Evolutionary conservation across 768 basidiomycete species (phyloP).

Genomic region (Mycena latifolia): DNA sequence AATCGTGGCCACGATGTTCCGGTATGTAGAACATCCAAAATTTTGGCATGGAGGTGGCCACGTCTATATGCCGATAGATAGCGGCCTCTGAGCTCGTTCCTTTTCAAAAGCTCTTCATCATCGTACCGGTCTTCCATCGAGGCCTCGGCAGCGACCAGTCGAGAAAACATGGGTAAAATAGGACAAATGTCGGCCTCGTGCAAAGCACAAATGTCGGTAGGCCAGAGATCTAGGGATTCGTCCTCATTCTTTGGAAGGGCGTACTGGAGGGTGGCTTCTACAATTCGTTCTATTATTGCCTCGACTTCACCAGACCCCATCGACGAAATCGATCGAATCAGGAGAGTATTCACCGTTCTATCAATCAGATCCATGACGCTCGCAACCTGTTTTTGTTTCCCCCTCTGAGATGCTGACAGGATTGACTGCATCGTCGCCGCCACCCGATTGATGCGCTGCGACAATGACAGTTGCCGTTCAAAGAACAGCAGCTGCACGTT

Average conservation of each 20-base stretch:
- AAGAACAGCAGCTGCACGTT: slow-evolving; percentile 77
- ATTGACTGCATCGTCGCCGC: slow-evolving; percentile 69
- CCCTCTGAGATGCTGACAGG: slow-evolving; percentile 62
- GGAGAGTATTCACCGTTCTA: slow-evolving; percentile 69
- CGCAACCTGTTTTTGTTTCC: slow-evolving; percentile 65
- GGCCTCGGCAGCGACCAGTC: slow-evolving; percentile 50
- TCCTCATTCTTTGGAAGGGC: slow-evolving; percentile 74
- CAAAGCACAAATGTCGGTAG: slow-evolving; percentile 69
- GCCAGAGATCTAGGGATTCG: slow-evolving; percentile 60
- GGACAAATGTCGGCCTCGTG: slow-evolving; percentile 71
- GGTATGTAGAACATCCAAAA: slow-evolving; percentile 71
- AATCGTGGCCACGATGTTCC: slow-evolving; percentile 77
- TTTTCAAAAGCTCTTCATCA: slow-evolving; percentile 38
- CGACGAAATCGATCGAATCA: slow-evolving; percentile 60
- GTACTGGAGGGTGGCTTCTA: slow-evolving; percentile 82
- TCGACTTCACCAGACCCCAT: slow-evolving; percentile 76
- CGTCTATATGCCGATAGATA: slow-evolving; percentile 75
- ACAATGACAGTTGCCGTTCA: slow-evolving; percentile 64
- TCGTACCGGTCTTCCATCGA: slow-evolving; percentile 43
- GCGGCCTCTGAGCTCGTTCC: slow-evolving; percentile 56
- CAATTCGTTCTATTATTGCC: slow-evolving; percentile 73
- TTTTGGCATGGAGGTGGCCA: slow-evolving; percentile 67
- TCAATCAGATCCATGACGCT: slow-evolving; percentile 86
- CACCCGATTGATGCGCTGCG: slow-evolving; percentile 76
- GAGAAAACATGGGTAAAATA: slow-evolving; percentile 65